Evolutionary conservation across 2,329 filamentous ascomycete genomes (phyloP).

Genomic region (Trichoderma sp.): DNA sequence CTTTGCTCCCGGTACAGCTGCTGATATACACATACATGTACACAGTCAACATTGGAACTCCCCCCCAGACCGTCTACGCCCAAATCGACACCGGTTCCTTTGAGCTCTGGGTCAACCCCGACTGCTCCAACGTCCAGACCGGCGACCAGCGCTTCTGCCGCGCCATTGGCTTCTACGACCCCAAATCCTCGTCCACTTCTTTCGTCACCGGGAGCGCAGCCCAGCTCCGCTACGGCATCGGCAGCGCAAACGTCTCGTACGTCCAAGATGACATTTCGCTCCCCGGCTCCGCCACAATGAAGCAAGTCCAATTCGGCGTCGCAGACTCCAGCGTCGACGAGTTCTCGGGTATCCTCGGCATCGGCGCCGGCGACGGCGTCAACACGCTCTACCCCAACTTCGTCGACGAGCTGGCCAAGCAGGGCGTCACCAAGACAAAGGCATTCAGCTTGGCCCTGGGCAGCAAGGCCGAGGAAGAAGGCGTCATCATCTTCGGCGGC

Average conservation of each 20-base stretch:
- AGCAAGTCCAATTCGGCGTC: conserved; percentile 61
- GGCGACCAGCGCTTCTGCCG: conserved; percentile 45
- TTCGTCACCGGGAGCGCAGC: conserved; percentile 34
- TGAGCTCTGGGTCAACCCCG: conserved; percentile 62
- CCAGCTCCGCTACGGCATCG: conserved; percentile 50
- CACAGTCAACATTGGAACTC: conserved; percentile 50
- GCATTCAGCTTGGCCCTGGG: conserved; percentile 66
- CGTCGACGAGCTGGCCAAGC: conserved; percentile 47
- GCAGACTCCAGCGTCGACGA: conserved; percentile 50
- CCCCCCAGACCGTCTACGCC: conserved; percentile 50
- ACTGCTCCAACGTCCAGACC: conserved; percentile 45
- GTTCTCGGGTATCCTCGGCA: conserved; percentile 64
- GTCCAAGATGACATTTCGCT: conserved; percentile 45
- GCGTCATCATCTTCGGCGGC: conserved; percentile 66
- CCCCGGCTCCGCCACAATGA: conserved; percentile 38
- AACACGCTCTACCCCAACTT: conserved; percentile 50
- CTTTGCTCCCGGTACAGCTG: not conserved
- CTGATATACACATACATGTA: not conserved
- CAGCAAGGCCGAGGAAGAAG: conserved; percentile 55
- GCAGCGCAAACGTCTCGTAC: conserved; percentile 50
- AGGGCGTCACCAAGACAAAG: conserved; percentile 55
- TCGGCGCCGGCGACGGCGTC: conserved; percentile 60
- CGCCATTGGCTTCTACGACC: conserved; percentile 44
- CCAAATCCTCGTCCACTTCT: conserved; percentile 40
- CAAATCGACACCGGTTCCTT: conserved; percentile 59